These are phyloP conservation scores for Phytophthora pseudosyringae DNA, from an alignment of 352 stramenopile species.

Conservation along the genomic window DNA sequence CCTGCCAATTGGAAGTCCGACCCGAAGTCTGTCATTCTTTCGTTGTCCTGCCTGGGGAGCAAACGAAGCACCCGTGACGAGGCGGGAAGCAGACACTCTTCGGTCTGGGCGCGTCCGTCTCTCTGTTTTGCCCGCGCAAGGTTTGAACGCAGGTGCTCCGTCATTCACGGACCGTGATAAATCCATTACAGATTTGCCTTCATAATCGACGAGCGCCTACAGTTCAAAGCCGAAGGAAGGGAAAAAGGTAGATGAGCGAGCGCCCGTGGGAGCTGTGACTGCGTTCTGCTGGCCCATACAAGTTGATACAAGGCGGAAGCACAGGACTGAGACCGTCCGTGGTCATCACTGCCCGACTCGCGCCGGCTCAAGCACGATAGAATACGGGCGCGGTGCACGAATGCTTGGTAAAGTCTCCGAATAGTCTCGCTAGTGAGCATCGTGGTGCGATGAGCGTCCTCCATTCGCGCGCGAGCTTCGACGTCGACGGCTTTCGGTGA, in stretches of 20 bases:
- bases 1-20: not conserved
- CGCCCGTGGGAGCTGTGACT: too few relatives aligned
- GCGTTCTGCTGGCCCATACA: too few relatives aligned
- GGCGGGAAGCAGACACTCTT: not conserved
- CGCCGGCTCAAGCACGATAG: not conserved
- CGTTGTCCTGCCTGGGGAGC: not conserved
- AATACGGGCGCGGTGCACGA: slow-evolving; percentile 14
- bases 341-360: too few relatives aligned
- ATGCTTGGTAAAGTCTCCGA: slow-evolving; percentile 27
- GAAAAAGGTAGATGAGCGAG: too few relatives aligned
- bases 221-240: too few relatives aligned
- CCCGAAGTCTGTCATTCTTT: not conserved
- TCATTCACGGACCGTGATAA: too few relatives aligned
- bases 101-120: not conserved
- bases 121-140: not conserved
- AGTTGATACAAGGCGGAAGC: too few relatives aligned
- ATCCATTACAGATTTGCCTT: too few relatives aligned
- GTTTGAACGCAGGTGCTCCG: too few relatives aligned
- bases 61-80: not conserved
- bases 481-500: slow-evolving; percentile 27
- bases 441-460: slow-evolving; percentile 28
- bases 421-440: slow-evolving; percentile 23
- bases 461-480: slow-evolving; percentile 29
- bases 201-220: too few relatives aligned
- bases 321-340: too few relatives aligned